Conservation (phyloP, 2,329 filamentous ascomycete genomes). For the Aureobasidium sp. region DNA sequence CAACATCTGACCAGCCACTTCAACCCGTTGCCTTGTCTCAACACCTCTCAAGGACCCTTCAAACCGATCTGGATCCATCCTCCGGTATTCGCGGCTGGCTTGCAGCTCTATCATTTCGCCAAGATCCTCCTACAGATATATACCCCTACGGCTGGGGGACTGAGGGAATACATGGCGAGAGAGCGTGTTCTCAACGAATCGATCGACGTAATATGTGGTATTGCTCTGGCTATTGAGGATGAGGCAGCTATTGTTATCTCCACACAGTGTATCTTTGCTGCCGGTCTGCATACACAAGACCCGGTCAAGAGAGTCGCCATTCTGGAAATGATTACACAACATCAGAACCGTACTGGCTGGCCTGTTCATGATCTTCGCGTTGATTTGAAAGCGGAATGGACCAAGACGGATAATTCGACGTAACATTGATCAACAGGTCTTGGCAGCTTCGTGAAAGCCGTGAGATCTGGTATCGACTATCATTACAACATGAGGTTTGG, state of each 20-base stretch:
- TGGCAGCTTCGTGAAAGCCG: background rate
- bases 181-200: slow-evolving; percentile 34
- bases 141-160: slow-evolving; percentile 38
- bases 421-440: background rate
- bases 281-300: slow-evolving; percentile 36
- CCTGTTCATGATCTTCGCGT: slow-evolving; percentile 17
- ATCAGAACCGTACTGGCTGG: slow-evolving; percentile 31
- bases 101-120: slow-evolving; percentile 44
- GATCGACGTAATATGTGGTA: slow-evolving; percentile 39
- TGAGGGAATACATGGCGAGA: slow-evolving; percentile 36
- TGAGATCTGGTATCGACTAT: background rate
- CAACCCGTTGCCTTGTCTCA: slow-evolving; percentile 28
- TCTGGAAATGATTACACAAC: slow-evolving; percentile 26
- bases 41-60: slow-evolving; percentile 26
- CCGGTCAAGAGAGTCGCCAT: slow-evolving; percentile 27
- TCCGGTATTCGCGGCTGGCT: slow-evolving; percentile 33
- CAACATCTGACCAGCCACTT: slow-evolving; percentile 32
- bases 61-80: slow-evolving; percentile 42
- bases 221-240: slow-evolving; percentile 36
- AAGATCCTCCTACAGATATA: slow-evolving; percentile 43
- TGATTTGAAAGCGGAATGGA: slow-evolving; percentile 8
- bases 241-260: slow-evolving; percentile 36
- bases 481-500: background rate
- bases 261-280: slow-evolving; percentile 35
- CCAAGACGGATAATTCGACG: background rate